Conservation (phyloP, 768 basidiomycete species). For the Suillus spraguei region DNA sequence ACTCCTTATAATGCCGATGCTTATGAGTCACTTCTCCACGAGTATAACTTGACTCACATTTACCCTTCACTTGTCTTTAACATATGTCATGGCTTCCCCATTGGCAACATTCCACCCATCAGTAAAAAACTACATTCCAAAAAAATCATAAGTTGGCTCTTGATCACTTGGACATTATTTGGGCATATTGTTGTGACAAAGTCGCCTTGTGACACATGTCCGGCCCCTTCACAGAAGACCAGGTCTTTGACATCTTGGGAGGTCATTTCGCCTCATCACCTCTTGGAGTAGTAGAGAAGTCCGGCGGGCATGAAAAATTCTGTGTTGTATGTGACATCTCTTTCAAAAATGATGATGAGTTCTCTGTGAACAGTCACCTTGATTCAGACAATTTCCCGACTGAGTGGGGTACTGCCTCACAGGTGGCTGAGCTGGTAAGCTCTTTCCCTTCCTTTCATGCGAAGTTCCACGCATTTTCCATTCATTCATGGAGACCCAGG, state of each 20-base stretch:
- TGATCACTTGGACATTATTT: constrained; percentile 8
- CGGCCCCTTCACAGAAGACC: constrained; percentile 2
- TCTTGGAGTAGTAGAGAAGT: background rate
- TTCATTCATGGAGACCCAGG: too few relatives aligned
- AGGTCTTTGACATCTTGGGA: background rate
- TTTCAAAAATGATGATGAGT: constrained; percentile 7
- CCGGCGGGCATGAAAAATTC: constrained; percentile 8
- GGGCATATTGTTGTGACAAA: constrained; percentile 6
- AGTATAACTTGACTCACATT: background rate
- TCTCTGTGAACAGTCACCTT: constrained; percentile 15
- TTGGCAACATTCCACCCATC: constrained; percentile 32
- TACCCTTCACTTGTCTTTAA: constrained; percentile 36
- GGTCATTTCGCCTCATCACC: background rate
- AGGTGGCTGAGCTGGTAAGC: too few relatives aligned
- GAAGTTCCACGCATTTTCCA: too few relatives aligned
- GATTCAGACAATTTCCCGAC: background rate
- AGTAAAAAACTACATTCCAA: constrained; percentile 10
- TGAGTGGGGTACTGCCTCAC: too few relatives aligned
- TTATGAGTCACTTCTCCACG: background rate
- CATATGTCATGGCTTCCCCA: constrained; percentile 34
- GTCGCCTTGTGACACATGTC: constrained; percentile 5
- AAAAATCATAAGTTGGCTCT: constrained; percentile 12
- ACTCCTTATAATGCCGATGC: constrained; percentile 12
- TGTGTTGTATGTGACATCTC: constrained; percentile 25
- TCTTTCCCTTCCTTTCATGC: too few relatives aligned